phyloP scores from a whole-genome alignment of 2,329 filamentous ascomycete genomes.

The Elsinoe arachidis region DNA sequence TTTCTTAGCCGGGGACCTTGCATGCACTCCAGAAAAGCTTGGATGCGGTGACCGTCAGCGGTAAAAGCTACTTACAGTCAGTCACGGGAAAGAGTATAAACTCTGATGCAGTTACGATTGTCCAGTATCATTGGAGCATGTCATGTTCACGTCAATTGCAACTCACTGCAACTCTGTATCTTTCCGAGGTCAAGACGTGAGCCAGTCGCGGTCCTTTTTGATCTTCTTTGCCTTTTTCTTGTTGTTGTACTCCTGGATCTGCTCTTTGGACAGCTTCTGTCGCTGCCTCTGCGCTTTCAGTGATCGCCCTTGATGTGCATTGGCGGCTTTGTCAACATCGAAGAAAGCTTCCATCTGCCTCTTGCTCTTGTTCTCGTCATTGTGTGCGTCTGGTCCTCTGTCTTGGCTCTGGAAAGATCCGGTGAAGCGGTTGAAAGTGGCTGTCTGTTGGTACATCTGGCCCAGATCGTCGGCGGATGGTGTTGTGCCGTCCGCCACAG shows the following conservation, averaged over 20 bases:
- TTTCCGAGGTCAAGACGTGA: constrained; percentile 57
- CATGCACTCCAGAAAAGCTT: neutral
- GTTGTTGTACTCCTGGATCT: constrained; percentile 85
- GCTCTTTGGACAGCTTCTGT: constrained; percentile 74
- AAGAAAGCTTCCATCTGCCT: constrained; percentile 93
- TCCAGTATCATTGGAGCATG: neutral
- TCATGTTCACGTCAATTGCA: constrained; percentile 3
- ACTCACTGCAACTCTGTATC: constrained; percentile 5
- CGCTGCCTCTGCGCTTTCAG: constrained; percentile 82
- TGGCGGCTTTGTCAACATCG: constrained; percentile 89
- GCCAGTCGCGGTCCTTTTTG: constrained; percentile 86
- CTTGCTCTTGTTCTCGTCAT: constrained; percentile 76
- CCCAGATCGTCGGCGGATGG: constrained; percentile 21
- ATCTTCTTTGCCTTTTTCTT: constrained; percentile 85
- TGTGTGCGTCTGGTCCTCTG: constrained; percentile 64
- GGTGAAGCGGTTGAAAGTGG: constrained; percentile 84
- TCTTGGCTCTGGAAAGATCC: constrained; percentile 67
- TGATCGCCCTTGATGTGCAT: constrained; percentile 80
- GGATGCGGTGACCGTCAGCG: neutral
- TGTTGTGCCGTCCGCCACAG: constrained; percentile 18
- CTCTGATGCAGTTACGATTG: constrained; percentile 8
- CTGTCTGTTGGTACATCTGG: constrained; percentile 56
- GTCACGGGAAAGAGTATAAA: neutral
- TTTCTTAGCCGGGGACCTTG: neutral
- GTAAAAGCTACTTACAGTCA: neutral